phyloP scores from a whole-genome alignment of 441 rosid species.

The Adansonia madagascariensis region DNA sequence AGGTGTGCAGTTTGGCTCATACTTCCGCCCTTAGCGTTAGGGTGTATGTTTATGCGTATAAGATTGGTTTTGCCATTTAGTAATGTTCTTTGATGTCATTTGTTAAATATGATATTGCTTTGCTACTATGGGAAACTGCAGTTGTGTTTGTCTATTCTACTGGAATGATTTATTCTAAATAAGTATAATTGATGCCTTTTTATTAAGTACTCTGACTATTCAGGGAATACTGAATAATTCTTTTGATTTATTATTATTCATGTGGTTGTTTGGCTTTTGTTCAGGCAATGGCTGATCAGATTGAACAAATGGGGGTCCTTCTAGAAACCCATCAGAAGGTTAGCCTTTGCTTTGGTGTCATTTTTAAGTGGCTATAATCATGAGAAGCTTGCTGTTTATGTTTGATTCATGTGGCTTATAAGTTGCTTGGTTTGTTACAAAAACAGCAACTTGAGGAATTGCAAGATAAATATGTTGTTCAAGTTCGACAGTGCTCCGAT shows the following conservation, averaged over 20 bases:
- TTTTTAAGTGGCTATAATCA: not conserved
- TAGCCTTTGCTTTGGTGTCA: constrained; percentile 29
- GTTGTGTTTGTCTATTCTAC: constrained; percentile 8
- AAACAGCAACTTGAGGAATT: constrained; percentile 84
- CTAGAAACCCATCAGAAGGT: constrained; percentile 85
- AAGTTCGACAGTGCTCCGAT: constrained; percentile 71
- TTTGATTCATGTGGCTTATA: constrained; percentile 6
- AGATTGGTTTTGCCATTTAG: not conserved
- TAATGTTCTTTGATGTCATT: constrained; percentile 12
- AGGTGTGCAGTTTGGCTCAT: constrained; percentile 48
- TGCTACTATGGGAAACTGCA: not conserved
- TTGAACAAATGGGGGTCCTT: constrained; percentile 77
- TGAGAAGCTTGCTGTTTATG: not conserved
- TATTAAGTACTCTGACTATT: not conserved
- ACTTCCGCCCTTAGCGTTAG: not conserved
- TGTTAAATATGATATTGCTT: not conserved
- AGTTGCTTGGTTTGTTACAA: constrained; percentile 18
- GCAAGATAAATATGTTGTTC: constrained; percentile 68
- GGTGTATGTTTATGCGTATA: not conserved
- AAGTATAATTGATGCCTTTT: not conserved
- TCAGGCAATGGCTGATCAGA: constrained; percentile 91
- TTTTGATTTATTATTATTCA: constrained; percentile 10
- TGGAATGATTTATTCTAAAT: not conserved
- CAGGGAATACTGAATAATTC: not conserved
- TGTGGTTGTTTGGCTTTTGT: constrained; percentile 17